Conservation (phyloP, 2,329 filamentous ascomycete species). For the Fusarium brachygibbosum region DNA sequence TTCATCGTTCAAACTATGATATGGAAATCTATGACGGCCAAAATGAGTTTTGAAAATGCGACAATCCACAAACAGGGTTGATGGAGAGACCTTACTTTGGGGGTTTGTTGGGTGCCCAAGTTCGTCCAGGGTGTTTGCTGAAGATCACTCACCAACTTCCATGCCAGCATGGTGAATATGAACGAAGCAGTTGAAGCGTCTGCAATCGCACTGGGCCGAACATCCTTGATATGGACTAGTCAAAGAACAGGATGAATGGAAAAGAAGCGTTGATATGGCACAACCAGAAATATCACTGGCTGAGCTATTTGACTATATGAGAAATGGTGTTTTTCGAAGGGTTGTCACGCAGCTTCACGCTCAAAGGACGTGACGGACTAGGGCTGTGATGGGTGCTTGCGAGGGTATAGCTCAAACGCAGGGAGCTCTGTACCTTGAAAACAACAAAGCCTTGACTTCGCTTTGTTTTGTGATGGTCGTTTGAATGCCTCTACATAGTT, state of each 20-base stretch:
- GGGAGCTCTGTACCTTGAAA: background rate
- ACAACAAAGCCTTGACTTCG: slow-evolving; percentile 27
- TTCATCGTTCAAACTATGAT: background rate
- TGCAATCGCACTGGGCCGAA: background rate
- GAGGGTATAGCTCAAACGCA: background rate
- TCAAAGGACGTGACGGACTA: slow-evolving; percentile 6
- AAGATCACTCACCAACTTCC: slow-evolving; percentile 14
- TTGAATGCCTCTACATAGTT: slow-evolving; percentile 32
- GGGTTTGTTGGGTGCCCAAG: slow-evolving; percentile 16
- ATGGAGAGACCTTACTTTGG: slow-evolving; percentile 3
- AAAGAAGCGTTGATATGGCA: background rate
- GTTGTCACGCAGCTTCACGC: slow-evolving; percentile 12
- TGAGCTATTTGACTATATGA: slow-evolving; percentile 1
- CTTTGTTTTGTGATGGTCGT: slow-evolving; percentile 30
- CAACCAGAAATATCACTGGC: slow-evolving; percentile 1
- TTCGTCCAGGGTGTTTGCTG: slow-evolving; percentile 29
- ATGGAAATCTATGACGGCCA: background rate
- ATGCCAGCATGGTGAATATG: background rate
- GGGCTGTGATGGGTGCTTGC: slow-evolving; percentile 6
- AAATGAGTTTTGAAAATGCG: slow-evolving; percentile 16
- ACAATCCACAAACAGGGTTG: slow-evolving; percentile 3
- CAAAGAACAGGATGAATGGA: slow-evolving; percentile 1
- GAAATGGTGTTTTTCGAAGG: slow-evolving; percentile 3
- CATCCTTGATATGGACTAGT: background rate
- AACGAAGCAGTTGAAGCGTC: background rate